Conservation (phyloP, 768 basidiomycete species). For the Paxillus rubicundulus region DNA sequence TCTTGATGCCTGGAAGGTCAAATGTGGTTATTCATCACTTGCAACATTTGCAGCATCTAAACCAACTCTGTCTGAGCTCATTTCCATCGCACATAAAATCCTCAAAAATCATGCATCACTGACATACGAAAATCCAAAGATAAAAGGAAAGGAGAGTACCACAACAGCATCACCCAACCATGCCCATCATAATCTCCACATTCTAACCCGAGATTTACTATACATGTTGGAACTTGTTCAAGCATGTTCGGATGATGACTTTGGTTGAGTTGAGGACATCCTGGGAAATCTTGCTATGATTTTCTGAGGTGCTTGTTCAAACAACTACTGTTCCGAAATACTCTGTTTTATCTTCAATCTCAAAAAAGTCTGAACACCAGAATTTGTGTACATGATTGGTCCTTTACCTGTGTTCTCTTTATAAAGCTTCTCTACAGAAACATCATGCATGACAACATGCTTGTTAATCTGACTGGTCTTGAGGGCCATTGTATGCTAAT, state of each 20-base stretch:
- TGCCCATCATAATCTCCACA: slow-evolving; percentile 21
- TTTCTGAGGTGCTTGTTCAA: slow-evolving; percentile 12
- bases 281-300: slow-evolving; percentile 10
- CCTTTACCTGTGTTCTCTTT: no score
- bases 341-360: slow-evolving; percentile 15
- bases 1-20: slow-evolving; percentile 29
- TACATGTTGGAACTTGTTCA: slow-evolving; percentile 25
- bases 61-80: slow-evolving; percentile 15
- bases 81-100: slow-evolving; percentile 15
- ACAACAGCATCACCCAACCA: slow-evolving; percentile 11
- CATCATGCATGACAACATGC: slow-evolving; percentile 35
- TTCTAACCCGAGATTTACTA: slow-evolving; percentile 32
- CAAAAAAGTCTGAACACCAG: slow-evolving; percentile 32
- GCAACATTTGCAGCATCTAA: slow-evolving; percentile 20
- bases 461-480: slow-evolving; percentile 31
- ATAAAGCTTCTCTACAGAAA: slow-evolving; percentile 18
- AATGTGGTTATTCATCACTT: slow-evolving; percentile 15
- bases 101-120: slow-evolving; percentile 23
- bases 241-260: slow-evolving; percentile 30
- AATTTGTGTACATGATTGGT: slow-evolving; percentile 26
- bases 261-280: slow-evolving; percentile 29
- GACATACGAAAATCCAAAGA: neutral
- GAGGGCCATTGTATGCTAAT: slow-evolving; percentile 33
- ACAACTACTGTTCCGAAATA: slow-evolving; percentile 15
- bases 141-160: neutral